Base-by-base conservation (phyloP, 2,329 filamentous ascomycete genomes). In the Paecilomyces variotii region DNA sequence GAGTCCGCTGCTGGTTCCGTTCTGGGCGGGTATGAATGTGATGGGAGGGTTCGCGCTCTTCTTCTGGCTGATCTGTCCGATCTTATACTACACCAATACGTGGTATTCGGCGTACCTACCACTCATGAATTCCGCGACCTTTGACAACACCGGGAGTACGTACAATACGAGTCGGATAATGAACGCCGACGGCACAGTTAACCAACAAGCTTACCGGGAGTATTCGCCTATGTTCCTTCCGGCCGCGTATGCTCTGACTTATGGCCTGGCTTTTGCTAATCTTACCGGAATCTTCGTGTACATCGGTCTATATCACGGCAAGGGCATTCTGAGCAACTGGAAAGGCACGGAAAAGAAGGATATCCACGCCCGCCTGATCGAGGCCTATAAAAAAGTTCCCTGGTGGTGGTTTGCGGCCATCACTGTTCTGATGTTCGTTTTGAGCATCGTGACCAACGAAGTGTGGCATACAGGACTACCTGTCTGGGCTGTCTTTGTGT, bases 1-100 rank as follows among this genome's bases (percentile, higher is more conserved):
- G 24, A 88, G 85, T 12, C 87, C 87, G 14, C 74, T 90, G 11
- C 83, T 89, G 53, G 84, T 87, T 2, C 87, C 87, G 9, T 89
- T 72, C 58, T 77, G 67, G 73, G 74, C 67, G 32, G 72, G 67
- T 4, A 61, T 67, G 4, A 79, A 79, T 58, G 76, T 78, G 4
- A 77, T 78, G 63, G 72, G 69, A 7, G 76, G 75, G 0, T 78
- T 78, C 57, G 72, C 69, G 0, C 65, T 77, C 53, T 76, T 76
- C 59, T 78, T 74, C 63, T 77, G 74, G 74, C 67, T 79, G 19
- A 66, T 79, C 14, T 75, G 74, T 5, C 76, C 76, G 2, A 68
- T 74, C 0, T 56, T 79, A 0, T 78, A 78, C 61, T 79, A 78
- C 59, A 76, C 85, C 30, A 87, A 86, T 53, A 81, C 83, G 61